Evolutionary conservation across 495 filamentous ascomycete species (phyloP).

Genomic region (Chlorociboria aeruginascens): DNA sequence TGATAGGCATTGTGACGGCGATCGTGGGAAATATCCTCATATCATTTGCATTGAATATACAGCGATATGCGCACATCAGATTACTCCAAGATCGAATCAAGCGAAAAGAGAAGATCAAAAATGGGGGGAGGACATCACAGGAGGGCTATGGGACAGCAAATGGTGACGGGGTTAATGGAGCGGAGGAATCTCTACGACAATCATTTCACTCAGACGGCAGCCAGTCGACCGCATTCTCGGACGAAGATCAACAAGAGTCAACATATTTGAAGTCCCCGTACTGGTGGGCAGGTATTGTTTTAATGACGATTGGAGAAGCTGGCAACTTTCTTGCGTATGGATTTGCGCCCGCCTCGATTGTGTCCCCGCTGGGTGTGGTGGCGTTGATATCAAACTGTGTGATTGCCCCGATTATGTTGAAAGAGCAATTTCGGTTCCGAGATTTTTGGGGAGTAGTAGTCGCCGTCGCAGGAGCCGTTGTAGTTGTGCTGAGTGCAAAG

Average conservation of each 20-base stretch:
- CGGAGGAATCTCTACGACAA: constrained; percentile 32
- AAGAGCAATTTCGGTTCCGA: constrained; percentile 73
- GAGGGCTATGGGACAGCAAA: constrained; percentile 27
- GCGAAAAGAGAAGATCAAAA: constrained; percentile 23
- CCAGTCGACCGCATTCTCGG: constrained; percentile 24
- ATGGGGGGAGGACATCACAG: constrained; percentile 22
- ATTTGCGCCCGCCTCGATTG: constrained; percentile 96
- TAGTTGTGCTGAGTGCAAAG: constrained; percentile 86
- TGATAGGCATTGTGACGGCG: constrained; percentile 89
- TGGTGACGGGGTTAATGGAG: constrained; percentile 17
- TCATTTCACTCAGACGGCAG: constrained; percentile 34
- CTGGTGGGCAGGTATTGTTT: constrained; percentile 86
- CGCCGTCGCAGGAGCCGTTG: constrained; percentile 77
- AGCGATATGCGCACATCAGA: constrained; percentile 87
- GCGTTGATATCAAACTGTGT: constrained; percentile 92
- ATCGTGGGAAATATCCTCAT: constrained; percentile 88
- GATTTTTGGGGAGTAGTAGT: constrained; percentile 83
- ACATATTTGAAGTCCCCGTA: constrained; percentile 78
- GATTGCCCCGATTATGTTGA: constrained; percentile 85
- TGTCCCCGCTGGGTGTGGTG: constrained; percentile 91
- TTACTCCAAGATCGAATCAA: constrained; percentile 45
- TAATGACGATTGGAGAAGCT: constrained; percentile 87
- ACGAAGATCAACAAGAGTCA: constrained; percentile 13
- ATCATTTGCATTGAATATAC: constrained; percentile 88
- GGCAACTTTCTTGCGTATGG: constrained; percentile 97